A percentile compares a stretch with the other conserved stretches of the same genome.
phyloP scores from a whole-genome alignment of 2,329 filamentous ascomycete genomes.

The Aspergillus fijiensis region DNA sequence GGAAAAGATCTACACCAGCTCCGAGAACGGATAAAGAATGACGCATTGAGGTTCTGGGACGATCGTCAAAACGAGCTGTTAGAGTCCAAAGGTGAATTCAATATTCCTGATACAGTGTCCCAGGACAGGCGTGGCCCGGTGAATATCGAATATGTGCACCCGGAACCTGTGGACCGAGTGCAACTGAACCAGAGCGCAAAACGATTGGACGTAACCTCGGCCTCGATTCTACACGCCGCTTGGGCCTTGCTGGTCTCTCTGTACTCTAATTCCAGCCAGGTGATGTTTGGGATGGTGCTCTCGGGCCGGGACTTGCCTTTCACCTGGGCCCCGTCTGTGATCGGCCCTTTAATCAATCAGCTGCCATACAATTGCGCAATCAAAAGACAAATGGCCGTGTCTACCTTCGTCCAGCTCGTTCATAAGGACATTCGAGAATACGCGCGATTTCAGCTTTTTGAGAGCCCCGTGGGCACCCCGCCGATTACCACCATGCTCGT shows the following conservation, averaged over 20 bases:
- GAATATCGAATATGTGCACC: background rate
- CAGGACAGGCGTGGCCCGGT: background rate
- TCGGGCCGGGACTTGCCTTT: constrained; percentile 11
- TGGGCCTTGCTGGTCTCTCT: constrained; percentile 8
- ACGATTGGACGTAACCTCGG: constrained; percentile 1
- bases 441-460: background rate
- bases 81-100: no score
- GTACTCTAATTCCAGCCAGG: background rate
- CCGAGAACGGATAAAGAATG: no score
- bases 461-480: no score
- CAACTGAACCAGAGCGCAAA: background rate
- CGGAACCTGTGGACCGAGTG: background rate
- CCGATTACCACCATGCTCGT: no score
- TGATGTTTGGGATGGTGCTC: constrained; percentile 9
- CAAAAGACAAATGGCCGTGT: background rate
- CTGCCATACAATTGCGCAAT: constrained; percentile 26
- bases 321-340: constrained; percentile 19
- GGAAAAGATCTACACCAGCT: background rate
- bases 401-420: background rate
- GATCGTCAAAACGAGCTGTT: no score
- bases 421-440: background rate
- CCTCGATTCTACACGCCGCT: constrained; percentile 7
- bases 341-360: constrained; percentile 40
- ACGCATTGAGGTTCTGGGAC: no score
- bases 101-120: background rate